phyloP scores from a whole-genome alignment of 2,329 filamentous ascomycete species.

The Cryoendolithus antarcticus region DNA sequence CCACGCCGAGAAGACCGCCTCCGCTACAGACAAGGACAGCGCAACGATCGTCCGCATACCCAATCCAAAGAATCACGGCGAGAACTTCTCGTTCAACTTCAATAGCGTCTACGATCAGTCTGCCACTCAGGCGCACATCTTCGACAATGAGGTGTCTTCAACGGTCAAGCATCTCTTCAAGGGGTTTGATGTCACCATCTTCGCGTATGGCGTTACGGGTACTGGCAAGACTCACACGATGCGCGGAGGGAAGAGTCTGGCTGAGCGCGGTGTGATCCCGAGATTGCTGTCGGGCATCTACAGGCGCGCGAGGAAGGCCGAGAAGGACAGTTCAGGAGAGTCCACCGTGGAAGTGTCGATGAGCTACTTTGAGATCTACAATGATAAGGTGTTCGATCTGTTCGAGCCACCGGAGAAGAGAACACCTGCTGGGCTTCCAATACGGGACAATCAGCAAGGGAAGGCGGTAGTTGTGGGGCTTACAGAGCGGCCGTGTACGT shows the following conservation, averaged over 20 bases:
- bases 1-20: conserved; percentile 47
- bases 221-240: conserved; percentile 99
- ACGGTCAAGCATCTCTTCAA: conserved; percentile 90
- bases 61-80: conserved; percentile 80
- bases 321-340: conserved; percentile 73
- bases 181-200: conserved; percentile 97
- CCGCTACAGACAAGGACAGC: conserved; percentile 21
- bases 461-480: conserved; percentile 82
- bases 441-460: conserved; percentile 89
- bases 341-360: conserved; percentile 69
- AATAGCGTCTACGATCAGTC: conserved; percentile 78
- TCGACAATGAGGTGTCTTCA: conserved; percentile 72
- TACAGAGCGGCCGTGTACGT: conserved; percentile 78
- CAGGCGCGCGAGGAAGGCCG: conserved; percentile 57
- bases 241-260: conserved; percentile 54
- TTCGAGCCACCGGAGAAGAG: conserved; percentile 65
- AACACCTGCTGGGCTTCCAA: conserved; percentile 71
- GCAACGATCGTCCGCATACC: conserved; percentile 68
- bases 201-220: conserved; percentile 93
- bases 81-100: conserved; percentile 90
- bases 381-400: conserved; percentile 93
- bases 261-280: conserved; percentile 95
- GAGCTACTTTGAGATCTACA: conserved; percentile 97
- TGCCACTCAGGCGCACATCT: conserved; percentile 75
- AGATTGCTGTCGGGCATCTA: conserved; percentile 98